Percentiles rank a stretch among this genome's conserved stretches.
These are phyloP conservation scores for Abrus precatorius DNA, from an alignment of 306 rosid species.

Conservation along the genomic window DNA sequence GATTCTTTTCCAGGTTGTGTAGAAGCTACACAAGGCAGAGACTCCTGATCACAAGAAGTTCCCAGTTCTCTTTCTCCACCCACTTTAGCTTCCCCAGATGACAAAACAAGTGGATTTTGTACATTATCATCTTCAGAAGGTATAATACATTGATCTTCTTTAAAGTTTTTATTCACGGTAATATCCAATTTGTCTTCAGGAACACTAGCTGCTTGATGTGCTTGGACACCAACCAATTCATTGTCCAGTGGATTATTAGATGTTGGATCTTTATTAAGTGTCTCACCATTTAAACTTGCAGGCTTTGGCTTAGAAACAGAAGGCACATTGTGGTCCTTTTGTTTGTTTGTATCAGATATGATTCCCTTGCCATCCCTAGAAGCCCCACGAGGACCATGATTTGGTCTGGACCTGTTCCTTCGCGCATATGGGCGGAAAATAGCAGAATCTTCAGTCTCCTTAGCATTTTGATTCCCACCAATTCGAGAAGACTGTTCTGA, in stretches of 20 bases:
- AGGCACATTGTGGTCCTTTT: conserved; percentile 65
- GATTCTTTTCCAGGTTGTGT: conserved; percentile 60
- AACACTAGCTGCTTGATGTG: conserved; percentile 51
- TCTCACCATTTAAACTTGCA: conserved; percentile 70
- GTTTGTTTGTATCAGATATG: conserved; percentile 62
- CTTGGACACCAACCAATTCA: conserved; percentile 61
- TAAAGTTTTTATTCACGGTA: conserved; percentile 50
- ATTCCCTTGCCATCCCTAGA: conserved; percentile 70
- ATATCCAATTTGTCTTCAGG: conserved; percentile 67
- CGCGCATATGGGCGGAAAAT: conserved; percentile 96
- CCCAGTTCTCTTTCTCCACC: conserved; percentile 58
- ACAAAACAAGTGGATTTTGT: conserved; percentile 53
- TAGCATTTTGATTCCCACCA: conserved; percentile 83
- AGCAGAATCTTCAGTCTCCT: conserved; percentile 95
- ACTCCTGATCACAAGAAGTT: conserved; percentile 56
- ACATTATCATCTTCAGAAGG: conserved; percentile 57
- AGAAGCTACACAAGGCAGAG: conserved; percentile 56
- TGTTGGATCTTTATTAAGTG: conserved; percentile 53
- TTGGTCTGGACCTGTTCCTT: conserved; percentile 89
- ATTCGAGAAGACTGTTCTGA: conserved; percentile 91
- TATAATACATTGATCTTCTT: conserved; percentile 55
- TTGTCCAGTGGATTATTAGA: conserved; percentile 59
- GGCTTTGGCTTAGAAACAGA: conserved; percentile 74
- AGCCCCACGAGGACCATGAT: conserved; percentile 80
- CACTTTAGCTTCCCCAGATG: conserved; percentile 58